Conservation (phyloP, 2,329 filamentous ascomycete genomes). For the Aspergillus sojae region DNA sequence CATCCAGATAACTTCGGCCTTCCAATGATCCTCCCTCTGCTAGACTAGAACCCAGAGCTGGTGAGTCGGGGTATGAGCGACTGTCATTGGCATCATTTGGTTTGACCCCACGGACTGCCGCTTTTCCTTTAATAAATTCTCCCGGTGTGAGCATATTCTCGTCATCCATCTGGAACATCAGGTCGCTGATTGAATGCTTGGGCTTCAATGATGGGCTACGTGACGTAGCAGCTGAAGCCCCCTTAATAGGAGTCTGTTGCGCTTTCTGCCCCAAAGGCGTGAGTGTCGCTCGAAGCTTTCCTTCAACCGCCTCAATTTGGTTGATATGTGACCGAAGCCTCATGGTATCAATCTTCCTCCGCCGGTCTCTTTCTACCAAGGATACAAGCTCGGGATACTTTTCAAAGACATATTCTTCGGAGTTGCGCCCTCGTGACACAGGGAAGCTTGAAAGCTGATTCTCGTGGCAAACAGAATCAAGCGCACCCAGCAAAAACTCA, state of each 20-base stretch:
- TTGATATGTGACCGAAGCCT: slow-evolving; percentile 65
- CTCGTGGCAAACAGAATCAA: slow-evolving; percentile 76
- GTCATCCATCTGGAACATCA: slow-evolving; percentile 96
- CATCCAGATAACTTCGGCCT: slow-evolving; percentile 31
- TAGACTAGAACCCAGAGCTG: slow-evolving; percentile 30
- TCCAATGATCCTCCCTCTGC: slow-evolving; percentile 30
- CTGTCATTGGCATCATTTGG: slow-evolving; percentile 19
- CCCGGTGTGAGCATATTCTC: slow-evolving; percentile 50
- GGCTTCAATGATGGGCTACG: slow-evolving; percentile 69
- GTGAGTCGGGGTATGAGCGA: slow-evolving; percentile 27
- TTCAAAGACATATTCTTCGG: slow-evolving; percentile 57
- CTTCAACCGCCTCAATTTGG: slow-evolving; percentile 69
- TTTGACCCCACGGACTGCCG: slow-evolving; percentile 25
- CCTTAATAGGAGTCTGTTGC: slow-evolving; percentile 46
- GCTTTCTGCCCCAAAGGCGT: slow-evolving; percentile 44
- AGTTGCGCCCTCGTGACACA: slow-evolving; percentile 73
- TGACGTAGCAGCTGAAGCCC: slow-evolving; percentile 48
- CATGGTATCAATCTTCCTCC: slow-evolving; percentile 74
- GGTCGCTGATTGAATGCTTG: slow-evolving; percentile 69
- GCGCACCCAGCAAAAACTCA: slow-evolving; percentile 75
- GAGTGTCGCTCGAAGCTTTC: slow-evolving; percentile 62
- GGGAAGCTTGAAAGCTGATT: slow-evolving; percentile 81
- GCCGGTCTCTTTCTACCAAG: slow-evolving; percentile 48
- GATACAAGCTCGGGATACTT: slow-evolving; percentile 49
- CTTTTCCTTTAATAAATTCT: slow-evolving; percentile 34